These are phyloP conservation scores for Dictyophora rubrovolvata DNA, from an alignment of 768 basidiomycete species.

Conservation along the genomic window DNA sequence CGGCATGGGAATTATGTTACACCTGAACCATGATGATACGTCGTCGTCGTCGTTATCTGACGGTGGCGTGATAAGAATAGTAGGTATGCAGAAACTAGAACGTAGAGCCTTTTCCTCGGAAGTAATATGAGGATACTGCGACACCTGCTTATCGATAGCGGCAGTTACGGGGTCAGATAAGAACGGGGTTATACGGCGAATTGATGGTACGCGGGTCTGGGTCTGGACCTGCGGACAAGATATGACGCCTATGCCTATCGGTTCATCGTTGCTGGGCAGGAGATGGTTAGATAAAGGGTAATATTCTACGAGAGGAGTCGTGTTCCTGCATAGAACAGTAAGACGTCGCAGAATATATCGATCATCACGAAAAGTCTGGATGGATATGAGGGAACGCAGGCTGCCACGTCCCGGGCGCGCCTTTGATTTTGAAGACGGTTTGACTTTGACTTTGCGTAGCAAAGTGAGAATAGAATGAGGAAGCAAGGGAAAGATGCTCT, in stretches of 20 bases:
- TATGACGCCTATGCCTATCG: too few relatives aligned
- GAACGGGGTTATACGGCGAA: not conserved
- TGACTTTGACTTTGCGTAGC: not conserved
- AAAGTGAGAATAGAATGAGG: not conserved
- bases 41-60: not conserved
- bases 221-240: not conserved
- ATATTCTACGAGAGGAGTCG: not conserved
- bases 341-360: not conserved
- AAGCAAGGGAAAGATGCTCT: not conserved
- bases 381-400: not conserved
- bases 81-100: not conserved
- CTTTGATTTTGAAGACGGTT: not conserved
- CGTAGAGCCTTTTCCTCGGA: not conserved
- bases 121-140: not conserved
- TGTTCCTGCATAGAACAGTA: not conserved
- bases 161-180: not conserved
- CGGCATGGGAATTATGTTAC: not conserved
- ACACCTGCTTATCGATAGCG: not conserved
- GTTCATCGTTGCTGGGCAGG: too few relatives aligned
- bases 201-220: not conserved
- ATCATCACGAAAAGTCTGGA: not conserved
- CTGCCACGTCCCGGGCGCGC: not conserved
- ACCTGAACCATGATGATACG: not conserved
- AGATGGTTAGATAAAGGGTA: not conserved
- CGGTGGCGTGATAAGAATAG: conserved; percentile 2